Evolutionary conservation across 208 protist species (phyloP).

Genomic region (Strigomonas culicis): DNA sequence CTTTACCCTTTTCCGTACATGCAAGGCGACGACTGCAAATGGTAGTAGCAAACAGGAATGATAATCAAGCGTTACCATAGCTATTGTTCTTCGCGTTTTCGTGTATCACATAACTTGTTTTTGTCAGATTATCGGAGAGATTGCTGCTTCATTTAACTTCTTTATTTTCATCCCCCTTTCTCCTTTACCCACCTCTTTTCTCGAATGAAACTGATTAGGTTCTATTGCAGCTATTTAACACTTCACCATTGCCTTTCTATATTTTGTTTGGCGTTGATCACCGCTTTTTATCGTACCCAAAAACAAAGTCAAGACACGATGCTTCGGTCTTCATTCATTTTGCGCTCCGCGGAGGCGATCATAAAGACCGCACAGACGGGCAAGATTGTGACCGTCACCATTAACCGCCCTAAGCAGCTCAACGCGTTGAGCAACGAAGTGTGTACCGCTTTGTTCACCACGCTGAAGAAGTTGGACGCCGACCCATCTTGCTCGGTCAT

Average conservation of each 20-base stretch:
- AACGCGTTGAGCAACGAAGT: constrained; percentile 92
- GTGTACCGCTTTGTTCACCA: constrained; percentile 55
- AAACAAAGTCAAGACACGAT: constrained; percentile 27
- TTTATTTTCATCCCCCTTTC: background rate
- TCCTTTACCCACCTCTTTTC: background rate
- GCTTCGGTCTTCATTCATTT: constrained; percentile 32
- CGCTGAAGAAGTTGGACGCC: constrained; percentile 73
- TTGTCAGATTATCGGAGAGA: background rate
- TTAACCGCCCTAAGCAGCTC: constrained; percentile 92
- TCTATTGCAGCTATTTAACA: background rate
- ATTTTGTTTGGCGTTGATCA: background rate
- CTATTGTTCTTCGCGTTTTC: constrained; percentile 3
- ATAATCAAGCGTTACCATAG: too few species aligned
- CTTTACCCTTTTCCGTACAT: background rate
- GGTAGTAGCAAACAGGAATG: too few species aligned
- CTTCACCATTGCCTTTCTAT: background rate
- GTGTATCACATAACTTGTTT: background rate
- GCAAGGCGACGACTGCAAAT: too few species aligned
- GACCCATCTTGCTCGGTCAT: constrained; percentile 81
- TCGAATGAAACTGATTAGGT: too few species aligned
- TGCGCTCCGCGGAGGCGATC: constrained; percentile 42
- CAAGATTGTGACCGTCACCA: constrained; percentile 80
- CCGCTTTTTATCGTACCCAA: background rate
- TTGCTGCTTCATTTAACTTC: background rate
- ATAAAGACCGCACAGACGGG: constrained; percentile 50